These are phyloP conservation scores for Fusarium annulatum DNA, from an alignment of 2,329 filamentous ascomycete genomes.

Conservation along the genomic window DNA sequence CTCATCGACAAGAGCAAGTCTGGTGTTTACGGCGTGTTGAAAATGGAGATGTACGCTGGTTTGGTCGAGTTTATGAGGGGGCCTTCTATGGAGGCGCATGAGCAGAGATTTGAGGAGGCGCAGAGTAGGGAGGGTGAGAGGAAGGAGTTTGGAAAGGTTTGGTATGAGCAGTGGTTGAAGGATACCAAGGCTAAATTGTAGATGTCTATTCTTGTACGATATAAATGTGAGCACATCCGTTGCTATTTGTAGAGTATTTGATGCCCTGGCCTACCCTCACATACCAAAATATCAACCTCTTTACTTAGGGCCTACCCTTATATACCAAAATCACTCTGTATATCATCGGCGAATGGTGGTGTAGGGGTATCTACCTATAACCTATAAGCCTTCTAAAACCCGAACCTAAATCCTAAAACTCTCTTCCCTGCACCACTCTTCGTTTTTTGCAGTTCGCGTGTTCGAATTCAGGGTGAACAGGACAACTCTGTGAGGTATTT, in stretches of 20 bases:
- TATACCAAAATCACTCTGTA: neutral
- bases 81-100: slow-evolving; percentile 60
- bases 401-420: neutral
- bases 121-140: slow-evolving; percentile 55
- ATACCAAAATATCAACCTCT: neutral
- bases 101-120: slow-evolving; percentile 59
- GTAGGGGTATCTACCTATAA: neutral
- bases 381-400: neutral
- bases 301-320: neutral
- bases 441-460: neutral
- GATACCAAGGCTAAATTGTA: slow-evolving; percentile 55
- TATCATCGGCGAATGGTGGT: neutral
- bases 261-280: neutral
- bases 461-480: neutral
- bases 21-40: slow-evolving; percentile 76
- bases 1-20: slow-evolving; percentile 71
- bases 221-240: neutral
- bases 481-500: neutral
- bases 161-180: slow-evolving; percentile 62
- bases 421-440: neutral
- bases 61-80: slow-evolving; percentile 68
- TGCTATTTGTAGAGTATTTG: too few relatives aligned
- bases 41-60: slow-evolving; percentile 80
- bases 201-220: neutral
- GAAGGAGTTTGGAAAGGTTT: slow-evolving; percentile 57